Base-by-base conservation (phyloP, 148 eudicot genomes). In the Camellia lanceoleosa region DNA sequence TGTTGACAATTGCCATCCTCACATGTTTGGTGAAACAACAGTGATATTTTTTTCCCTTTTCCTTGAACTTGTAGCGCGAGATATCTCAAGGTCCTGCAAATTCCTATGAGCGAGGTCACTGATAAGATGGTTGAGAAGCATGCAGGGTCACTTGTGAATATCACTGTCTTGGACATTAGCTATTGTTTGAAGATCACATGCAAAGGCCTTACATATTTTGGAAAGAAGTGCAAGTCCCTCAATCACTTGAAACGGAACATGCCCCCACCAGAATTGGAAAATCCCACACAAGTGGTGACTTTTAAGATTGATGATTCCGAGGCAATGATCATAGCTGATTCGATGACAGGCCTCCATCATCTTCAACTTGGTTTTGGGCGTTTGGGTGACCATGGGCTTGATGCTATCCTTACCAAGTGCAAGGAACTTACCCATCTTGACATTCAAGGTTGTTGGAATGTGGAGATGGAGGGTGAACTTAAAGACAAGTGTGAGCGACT, bases 211-310 rank as follows among this genome's bases (percentile, higher is more conserved):
- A 74, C 74, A 66, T 78, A 78, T 11, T 73, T 82, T 3, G 85
- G 85, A 16, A 82, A 78, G 59, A 74, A 82, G 7, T 82, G 85
- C 68, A 73, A 82, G 73, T 19, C 62, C 54, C 64, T 82, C 42
- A 63, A 42, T 43, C 78, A 82, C 70, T 73, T 82, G 73, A 82
- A 78, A 78, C 66, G 85, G 71, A 78, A 74, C 78, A 82, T 78
- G 85, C 78, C 81, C n/a, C 81, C 81, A 23, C 81, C 47, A 16
- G 67, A 65, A 19, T 56, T 38, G 23, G 66, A 61, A 20, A 47
- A 11, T 38, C 64, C 78, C 65, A 13, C 63, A n/a, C 52, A 30
- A 62, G 54, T 18, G 7, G 19, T 1, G 7, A 52, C 55, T 49
- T 23, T 42, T 23, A 47, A 15, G 58, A n/a, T 54, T 19, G 69